Evolutionary conservation across 495 filamentous ascomycete genomes (phyloP).

Genomic region (Aspergillus carlsbadensis): DNA sequence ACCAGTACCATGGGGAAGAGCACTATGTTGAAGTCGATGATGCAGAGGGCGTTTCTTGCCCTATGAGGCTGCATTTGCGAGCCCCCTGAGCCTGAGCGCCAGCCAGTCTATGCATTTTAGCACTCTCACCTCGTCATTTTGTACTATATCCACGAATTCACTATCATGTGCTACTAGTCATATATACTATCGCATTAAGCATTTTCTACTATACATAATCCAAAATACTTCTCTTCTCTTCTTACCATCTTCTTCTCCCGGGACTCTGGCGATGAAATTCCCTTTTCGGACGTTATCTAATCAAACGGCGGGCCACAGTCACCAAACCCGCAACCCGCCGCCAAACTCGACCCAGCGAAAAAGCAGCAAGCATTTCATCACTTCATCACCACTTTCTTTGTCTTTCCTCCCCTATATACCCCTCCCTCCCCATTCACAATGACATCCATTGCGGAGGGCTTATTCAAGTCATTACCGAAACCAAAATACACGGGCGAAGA

Average conservation of each 20-base stretch:
- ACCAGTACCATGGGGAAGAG: conserved; percentile 46
- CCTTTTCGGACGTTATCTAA: conserved; percentile 7
- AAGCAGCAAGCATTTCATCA: conserved; percentile 15
- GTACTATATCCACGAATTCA: no score
- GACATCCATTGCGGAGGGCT: conserved; percentile 70
- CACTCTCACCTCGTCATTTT: neutral
- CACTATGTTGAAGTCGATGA: conserved; percentile 47
- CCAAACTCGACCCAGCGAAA: conserved; percentile 17
- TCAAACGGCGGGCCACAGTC: neutral
- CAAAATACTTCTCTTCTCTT: neutral
- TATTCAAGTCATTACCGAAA: conserved; percentile 81
- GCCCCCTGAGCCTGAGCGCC: no score
- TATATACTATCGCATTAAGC: no score
- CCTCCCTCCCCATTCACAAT: conserved; percentile 41
- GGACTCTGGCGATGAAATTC: neutral
- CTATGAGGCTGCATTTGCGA: conserved; percentile 37
- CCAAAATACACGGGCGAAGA: conserved; percentile 86
- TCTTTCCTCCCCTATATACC: conserved; percentile 8
- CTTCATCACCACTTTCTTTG: conserved; percentile 1
- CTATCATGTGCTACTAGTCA: no score
- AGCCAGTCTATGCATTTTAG: neutral
- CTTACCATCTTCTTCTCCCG: neutral
- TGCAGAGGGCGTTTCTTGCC: conserved; percentile 41
- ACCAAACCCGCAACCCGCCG: conserved; percentile 19
- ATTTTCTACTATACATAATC: no score